phyloP scores from a whole-genome alignment of 2,329 filamentous ascomycete species.

The Cordyceps militaris region DNA sequence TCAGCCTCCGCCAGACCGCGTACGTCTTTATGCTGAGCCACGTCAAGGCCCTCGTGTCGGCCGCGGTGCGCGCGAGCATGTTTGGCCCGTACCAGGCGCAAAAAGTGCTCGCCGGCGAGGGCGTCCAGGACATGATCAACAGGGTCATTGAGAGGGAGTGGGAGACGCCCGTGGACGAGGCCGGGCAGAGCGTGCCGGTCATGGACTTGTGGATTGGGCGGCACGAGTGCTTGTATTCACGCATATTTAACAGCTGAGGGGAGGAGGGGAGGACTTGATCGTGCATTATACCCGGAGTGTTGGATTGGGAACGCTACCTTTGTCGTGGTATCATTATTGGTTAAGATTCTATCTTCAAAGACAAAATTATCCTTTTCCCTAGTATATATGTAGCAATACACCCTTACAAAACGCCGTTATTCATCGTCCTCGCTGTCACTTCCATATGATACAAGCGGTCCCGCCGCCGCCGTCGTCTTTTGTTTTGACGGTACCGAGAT shows the following conservation, averaged over 20 bases:
- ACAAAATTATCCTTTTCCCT: background rate
- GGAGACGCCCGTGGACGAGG: constrained; percentile 53
- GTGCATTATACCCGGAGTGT: background rate
- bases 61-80: constrained; percentile 68
- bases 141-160: constrained; percentile 54
- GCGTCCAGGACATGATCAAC: constrained; percentile 51
- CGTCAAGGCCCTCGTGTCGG: constrained; percentile 67
- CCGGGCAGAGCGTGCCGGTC: constrained; percentile 67
- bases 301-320: background rate
- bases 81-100: constrained; percentile 79
- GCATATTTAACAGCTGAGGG: constrained; percentile 73
- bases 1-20: constrained; percentile 55
- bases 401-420: constrained; percentile 19
- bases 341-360: constrained; percentile 14
- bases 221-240: constrained; percentile 76
- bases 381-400: constrained; percentile 17
- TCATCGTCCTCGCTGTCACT: constrained; percentile 72
- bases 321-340: constrained; percentile 25
- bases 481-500: constrained; percentile 48
- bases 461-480: constrained; percentile 46
- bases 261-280: constrained; percentile 13
- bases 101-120: constrained; percentile 56
- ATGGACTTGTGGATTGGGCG: constrained; percentile 80
- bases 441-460: constrained; percentile 79
- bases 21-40: constrained; percentile 73